These are phyloP conservation scores for Nigrospora sphaerica DNA, from an alignment of 2,329 filamentous ascomycete genomes.

Conservation along the genomic window DNA sequence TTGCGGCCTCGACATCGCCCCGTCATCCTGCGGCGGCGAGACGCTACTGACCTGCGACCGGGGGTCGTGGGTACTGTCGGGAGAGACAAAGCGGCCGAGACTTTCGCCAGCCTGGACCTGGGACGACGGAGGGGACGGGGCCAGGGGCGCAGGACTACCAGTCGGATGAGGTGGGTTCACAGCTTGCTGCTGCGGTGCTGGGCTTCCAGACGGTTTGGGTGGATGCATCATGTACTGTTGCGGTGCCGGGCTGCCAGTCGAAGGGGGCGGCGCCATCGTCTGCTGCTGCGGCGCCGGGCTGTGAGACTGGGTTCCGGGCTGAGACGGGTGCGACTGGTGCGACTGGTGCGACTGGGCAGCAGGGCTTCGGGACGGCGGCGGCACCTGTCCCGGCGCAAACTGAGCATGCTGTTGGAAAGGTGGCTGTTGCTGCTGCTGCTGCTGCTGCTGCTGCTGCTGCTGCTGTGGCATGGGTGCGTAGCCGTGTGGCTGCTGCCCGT, in stretches of 20 bases:
- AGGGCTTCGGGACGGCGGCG: neutral
- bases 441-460: conserved; percentile 9
- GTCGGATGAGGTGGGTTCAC: too few relatives aligned
- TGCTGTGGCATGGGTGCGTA: conserved; percentile 3
- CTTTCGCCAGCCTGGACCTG: too few relatives aligned
- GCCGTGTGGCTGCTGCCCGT: conserved; percentile 5
- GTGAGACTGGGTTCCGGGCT: neutral
- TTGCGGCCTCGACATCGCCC: conserved; percentile 5
- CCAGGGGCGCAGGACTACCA: too few relatives aligned
- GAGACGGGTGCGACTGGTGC: neutral
- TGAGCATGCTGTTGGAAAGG: neutral
- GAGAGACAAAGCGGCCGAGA: neutral
- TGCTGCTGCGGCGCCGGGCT: conserved; percentile 3
- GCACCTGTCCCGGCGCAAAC: neutral
- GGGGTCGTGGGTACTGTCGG: neutral
- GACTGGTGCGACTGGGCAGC: neutral
- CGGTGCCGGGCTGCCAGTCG: neutral
- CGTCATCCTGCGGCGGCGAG: conserved; percentile 8
- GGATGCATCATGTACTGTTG: too few relatives aligned
- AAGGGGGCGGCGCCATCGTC: neutral
- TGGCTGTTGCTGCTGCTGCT: neutral
- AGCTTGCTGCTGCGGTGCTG: too few relatives aligned
- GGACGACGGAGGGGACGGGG: too few relatives aligned
- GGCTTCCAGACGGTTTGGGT: too few relatives aligned
- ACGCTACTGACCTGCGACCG: conserved; percentile 6